These are phyloP conservation scores for Flaveria robusta DNA, from an alignment of 129 eudicot species.

Conservation along the genomic window DNA sequence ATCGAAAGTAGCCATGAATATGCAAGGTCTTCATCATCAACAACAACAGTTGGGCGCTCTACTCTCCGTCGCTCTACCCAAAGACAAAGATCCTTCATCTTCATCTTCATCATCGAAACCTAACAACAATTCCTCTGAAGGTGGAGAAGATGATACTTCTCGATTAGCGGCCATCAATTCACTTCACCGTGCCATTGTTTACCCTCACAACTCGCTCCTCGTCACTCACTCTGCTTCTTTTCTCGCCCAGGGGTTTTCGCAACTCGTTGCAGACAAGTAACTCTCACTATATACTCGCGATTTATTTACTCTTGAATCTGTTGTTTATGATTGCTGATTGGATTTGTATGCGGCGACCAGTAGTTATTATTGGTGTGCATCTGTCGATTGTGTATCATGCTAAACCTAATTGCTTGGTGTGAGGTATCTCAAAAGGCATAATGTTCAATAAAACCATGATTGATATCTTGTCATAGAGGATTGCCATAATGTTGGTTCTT, in stretches of 20 bases:
- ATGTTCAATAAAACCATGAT: not conserved
- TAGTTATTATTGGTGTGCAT: slow-evolving; percentile 10
- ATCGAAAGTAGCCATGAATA: slow-evolving; percentile 30
- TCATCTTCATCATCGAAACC: slow-evolving; percentile 34
- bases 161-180: slow-evolving; percentile 73
- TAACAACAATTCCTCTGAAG: slow-evolving; percentile 29
- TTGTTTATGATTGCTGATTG: slow-evolving; percentile 7
- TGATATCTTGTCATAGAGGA: not conserved
- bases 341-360: slow-evolving; percentile 2
- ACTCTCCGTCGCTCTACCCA: slow-evolving; percentile 79
- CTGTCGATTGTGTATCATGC: not conserved
- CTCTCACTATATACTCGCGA: not conserved
- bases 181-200: slow-evolving; percentile 76
- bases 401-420: slow-evolving; percentile 26
- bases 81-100: slow-evolving; percentile 43
- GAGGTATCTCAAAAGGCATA: not conserved
- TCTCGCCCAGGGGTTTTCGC: slow-evolving; percentile 85
- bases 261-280: slow-evolving; percentile 83
- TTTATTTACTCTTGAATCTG: not conserved
- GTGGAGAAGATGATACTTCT: slow-evolving; percentile 54
- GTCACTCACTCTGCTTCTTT: slow-evolving; percentile 88
- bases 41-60: slow-evolving; percentile 88
- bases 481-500: not conserved
- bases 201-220: slow-evolving; percentile 85
- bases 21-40: slow-evolving; percentile 96